These are phyloP conservation scores for Colletotrichum sp. DNA, from an alignment of 2,329 filamentous ascomycete species.

Conservation along the genomic window DNA sequence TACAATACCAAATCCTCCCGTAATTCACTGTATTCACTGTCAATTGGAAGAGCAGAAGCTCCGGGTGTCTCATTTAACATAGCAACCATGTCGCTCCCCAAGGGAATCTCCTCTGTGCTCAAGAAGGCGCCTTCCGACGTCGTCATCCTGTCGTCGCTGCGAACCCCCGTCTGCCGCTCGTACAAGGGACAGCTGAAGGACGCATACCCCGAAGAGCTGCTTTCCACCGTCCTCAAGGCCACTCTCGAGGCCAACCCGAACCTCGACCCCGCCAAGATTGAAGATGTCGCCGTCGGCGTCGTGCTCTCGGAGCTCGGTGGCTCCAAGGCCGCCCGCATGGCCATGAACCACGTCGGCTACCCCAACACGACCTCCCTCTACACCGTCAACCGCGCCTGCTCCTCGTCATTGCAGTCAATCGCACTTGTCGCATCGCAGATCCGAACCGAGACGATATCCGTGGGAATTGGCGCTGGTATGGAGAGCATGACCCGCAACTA, in stretches of 20 bases:
- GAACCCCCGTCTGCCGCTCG: conserved; percentile 84
- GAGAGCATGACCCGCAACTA: conserved; percentile 97
- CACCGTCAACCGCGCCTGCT: conserved; percentile 89
- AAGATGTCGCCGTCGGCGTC: conserved; percentile 87
- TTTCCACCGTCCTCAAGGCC: conserved; percentile 69
- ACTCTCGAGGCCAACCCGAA: conserved; percentile 76
- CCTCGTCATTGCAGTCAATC: conserved; percentile 78
- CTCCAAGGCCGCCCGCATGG: conserved; percentile 90
- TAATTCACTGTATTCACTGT: neutral
- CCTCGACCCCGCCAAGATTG: conserved; percentile 70
- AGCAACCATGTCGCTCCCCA: conserved; percentile 55
- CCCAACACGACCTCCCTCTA: conserved; percentile 76
- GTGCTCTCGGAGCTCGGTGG: conserved; percentile 92
- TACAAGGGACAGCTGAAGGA: conserved; percentile 86
- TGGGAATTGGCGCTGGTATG: conserved; percentile 87
- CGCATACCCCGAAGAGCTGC: conserved; percentile 88
- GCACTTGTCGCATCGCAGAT: conserved; percentile 78
- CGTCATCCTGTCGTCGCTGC: conserved; percentile 88
- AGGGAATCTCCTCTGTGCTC: conserved; percentile 78
- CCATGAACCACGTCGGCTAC: conserved; percentile 83
- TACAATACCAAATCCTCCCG: neutral
- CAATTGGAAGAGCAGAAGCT: neutral
- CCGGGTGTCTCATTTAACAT: neutral
- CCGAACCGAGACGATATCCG: conserved; percentile 72
- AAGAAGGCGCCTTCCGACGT: conserved; percentile 81